Evolutionary conservation across 2,329 filamentous ascomycete species (phyloP).

Genomic region (Calonectria pteridis): DNA sequence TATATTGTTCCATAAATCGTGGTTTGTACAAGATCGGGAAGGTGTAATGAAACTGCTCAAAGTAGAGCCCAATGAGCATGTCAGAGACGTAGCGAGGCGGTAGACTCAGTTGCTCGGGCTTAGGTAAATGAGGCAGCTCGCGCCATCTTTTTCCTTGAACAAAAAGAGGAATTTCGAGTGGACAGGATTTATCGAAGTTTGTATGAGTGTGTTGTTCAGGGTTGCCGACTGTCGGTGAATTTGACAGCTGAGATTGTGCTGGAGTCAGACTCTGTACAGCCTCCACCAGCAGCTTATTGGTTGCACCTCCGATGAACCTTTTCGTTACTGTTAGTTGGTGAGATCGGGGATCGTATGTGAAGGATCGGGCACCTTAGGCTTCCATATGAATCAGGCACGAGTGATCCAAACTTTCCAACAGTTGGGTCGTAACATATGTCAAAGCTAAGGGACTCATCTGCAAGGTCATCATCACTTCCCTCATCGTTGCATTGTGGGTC

Average conservation of each 20-base stretch:
- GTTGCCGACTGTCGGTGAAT: not conserved
- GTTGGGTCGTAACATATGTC: not conserved
- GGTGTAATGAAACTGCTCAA: slow-evolving; percentile 46
- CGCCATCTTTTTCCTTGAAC: slow-evolving; percentile 44
- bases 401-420: slow-evolving; percentile 1
- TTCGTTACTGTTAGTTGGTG: not conserved
- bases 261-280: slow-evolving; percentile 40
- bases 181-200: not conserved
- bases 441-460: not conserved
- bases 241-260: slow-evolving; percentile 10
- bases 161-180: slow-evolving; percentile 44
- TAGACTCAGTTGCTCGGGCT: slow-evolving; percentile 39
- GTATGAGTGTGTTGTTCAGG: not conserved
- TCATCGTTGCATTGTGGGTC: not conserved
- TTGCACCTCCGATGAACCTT: slow-evolving; percentile 40
- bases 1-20: slow-evolving; percentile 43
- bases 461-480: not conserved
- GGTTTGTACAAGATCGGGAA: slow-evolving; percentile 45
- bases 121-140: slow-evolving; percentile 43
- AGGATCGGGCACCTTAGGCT: slow-evolving; percentile 33
- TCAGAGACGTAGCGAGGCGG: slow-evolving; percentile 47
- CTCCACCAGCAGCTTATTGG: slow-evolving; percentile 45
- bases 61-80: slow-evolving; percentile 44
- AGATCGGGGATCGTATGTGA: not conserved
- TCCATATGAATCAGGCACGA: slow-evolving; percentile 46